A percentile compares a stretch with the other conserved stretches of the same genome.
Conservation (phyloP, 2,329 filamentous ascomycete genomes). For the Penicillium carneum region DNA sequence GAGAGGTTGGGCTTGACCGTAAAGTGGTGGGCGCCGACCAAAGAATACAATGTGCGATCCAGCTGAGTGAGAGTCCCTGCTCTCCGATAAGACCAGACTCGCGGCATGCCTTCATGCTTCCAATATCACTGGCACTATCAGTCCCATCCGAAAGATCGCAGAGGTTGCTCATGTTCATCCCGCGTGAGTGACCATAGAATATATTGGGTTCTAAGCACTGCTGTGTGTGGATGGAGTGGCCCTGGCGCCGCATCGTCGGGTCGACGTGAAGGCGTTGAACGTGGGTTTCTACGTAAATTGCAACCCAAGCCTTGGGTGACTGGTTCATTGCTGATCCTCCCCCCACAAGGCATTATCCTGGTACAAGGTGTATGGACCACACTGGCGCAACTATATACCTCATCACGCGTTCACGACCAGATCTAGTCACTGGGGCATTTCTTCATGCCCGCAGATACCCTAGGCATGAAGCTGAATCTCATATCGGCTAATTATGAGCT, state of each 20-base stretch:
- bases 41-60: constrained; percentile 66
- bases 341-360: constrained; percentile 67
- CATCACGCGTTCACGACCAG: constrained; percentile 61
- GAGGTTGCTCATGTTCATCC: constrained; percentile 54
- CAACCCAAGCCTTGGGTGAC: neutral
- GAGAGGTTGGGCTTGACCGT: constrained; percentile 65
- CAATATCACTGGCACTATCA: constrained; percentile 76
- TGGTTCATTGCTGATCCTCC: constrained; percentile 7
- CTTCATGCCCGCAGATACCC: constrained; percentile 67
- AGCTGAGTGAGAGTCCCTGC: constrained; percentile 64
- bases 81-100: constrained; percentile 70
- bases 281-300: constrained; percentile 71
- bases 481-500: constrained; percentile 76
- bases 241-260: constrained; percentile 73
- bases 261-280: constrained; percentile 72
- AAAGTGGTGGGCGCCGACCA: constrained; percentile 70
- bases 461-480: constrained; percentile 72
- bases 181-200: constrained; percentile 38
- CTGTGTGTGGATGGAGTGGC: constrained; percentile 79
- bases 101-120: constrained; percentile 76
- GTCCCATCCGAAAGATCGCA: constrained; percentile 51
- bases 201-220: constrained; percentile 45
- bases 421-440: constrained; percentile 69
- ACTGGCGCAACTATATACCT: constrained; percentile 75
- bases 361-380: constrained; percentile 84